Evolutionary conservation across 2,329 filamentous ascomycete species (phyloP), one percentile per base, ranked within the genome.

Genomic region (Arthrobotrys sphaeroides): DNA sequence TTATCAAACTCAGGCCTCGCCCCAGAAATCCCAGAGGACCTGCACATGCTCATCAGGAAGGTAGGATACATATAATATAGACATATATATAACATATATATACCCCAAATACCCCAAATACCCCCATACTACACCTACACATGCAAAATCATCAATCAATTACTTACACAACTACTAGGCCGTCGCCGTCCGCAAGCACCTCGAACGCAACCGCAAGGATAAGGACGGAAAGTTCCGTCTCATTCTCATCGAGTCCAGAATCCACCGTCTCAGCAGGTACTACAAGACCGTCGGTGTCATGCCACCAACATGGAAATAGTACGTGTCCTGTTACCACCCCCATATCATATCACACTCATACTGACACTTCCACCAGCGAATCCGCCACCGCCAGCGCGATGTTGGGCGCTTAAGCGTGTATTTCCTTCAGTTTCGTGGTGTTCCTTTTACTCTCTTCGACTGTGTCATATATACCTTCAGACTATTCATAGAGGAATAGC

Each of bases 41-140:
- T 98, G 81, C 99, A 98, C 91, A 96, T 97, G 92, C 89, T 98
- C 85, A 98, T 98, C 92, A 97, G 97, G 92, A 99, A 99, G 93
- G 94, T 96, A 84, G 83, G 82, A 79, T 59, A 59, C 53, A 9
- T 65, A 43, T 20, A 43, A 43, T n/a, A n/a, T n/a, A 28, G 2
- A 13, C 18, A 16, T 24, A 64, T 40, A n/a, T n/a, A n/a, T n/a
- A n/a, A n/a, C n/a, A n/a, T n/a, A n/a, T n/a, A n/a, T n/a, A n/a
- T n/a, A n/a, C 5, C 38, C 13, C 22, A 31, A 2, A 28, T n/a
- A 3, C 5, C 26, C 26, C 24, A n/a, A 10, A 22, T 31, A 12
- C 16, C 47, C 2, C 38, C 20, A 20, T 53, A 4, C 40, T n/a
- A 5, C 26, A 12, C 22, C 16, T 22, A n/a, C n/a, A n/a, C n/a